phyloP scores from a whole-genome alignment of 176 grass and related monocot genomes.

The Avena atlantica region DNA sequence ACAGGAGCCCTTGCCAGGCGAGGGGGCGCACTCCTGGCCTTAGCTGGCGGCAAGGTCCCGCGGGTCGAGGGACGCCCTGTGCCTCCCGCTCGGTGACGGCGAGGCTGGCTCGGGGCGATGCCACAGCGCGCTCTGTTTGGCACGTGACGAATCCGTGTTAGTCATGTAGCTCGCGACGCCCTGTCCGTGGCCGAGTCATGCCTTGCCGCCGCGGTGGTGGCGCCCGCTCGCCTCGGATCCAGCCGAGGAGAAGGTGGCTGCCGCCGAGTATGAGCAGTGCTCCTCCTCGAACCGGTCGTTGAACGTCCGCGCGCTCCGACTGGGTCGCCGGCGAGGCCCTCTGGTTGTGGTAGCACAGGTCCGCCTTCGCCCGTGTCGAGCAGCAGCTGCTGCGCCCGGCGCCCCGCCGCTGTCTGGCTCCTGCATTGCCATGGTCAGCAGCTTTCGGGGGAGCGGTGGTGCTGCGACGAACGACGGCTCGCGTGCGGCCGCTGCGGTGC shows the following conservation, averaged over 20 bases:
- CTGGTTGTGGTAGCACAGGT: background rate
- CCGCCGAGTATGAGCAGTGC: background rate
- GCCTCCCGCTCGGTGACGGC: conserved; percentile 28
- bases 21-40: background rate
- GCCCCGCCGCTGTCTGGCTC: conserved; percentile 7
- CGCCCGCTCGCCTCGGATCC: conserved; percentile 33
- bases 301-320: conserved; percentile 57
- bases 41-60: conserved; percentile 42
- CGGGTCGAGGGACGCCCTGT: conserved; percentile 62
- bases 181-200: background rate
- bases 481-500: conserved; percentile 7
- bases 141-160: conserved; percentile 77
- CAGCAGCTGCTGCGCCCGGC: conserved; percentile 11
- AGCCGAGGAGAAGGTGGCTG: conserved; percentile 41
- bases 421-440: background rate
- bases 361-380: conserved; percentile 37
- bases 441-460: conserved; percentile 36
- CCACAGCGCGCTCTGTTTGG: conserved; percentile 71
- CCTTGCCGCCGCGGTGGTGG: background rate
- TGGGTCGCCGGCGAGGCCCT: conserved; percentile 41
- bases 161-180: conserved; percentile 61
- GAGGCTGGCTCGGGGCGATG: conserved; percentile 45
- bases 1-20: conserved; percentile 7
- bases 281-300: conserved; percentile 55
- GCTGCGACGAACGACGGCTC: conserved; percentile 45